Conservation (phyloP, 176 grass and related monocot genomes). For the Saccharum spontaneum region DNA sequence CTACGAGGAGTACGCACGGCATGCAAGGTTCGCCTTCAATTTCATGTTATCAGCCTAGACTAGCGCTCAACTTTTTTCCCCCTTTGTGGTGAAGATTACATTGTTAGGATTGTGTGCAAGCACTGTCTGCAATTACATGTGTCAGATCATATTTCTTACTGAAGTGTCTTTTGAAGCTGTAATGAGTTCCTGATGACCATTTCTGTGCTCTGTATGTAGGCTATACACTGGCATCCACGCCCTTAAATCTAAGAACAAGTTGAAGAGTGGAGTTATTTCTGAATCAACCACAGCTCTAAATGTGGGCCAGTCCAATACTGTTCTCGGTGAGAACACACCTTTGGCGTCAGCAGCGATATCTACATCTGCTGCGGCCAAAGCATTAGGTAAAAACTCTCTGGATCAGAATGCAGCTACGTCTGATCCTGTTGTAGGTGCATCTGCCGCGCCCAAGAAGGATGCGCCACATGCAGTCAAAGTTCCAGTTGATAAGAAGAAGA, state of each 20-base stretch:
- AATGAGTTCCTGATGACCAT: not conserved
- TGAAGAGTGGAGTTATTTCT: conserved; percentile 64
- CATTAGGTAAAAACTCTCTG: conserved; percentile 37
- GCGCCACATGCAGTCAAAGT: conserved; percentile 31
- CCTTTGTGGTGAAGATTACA: not conserved
- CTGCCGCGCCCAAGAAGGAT: conserved; percentile 47
- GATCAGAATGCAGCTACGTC: conserved; percentile 58
- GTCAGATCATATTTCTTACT: not conserved
- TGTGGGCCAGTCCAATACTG: conserved; percentile 51
- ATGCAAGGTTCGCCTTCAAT: conserved; percentile 67
- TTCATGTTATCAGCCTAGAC: not conserved
- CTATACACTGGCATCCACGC: conserved; percentile 89
- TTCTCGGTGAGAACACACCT: conserved; percentile 41
- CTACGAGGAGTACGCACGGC: conserved; percentile 79
- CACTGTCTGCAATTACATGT: not conserved
- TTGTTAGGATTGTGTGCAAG: not conserved
- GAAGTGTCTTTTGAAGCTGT: not conserved
- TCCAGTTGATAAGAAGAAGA: conserved; percentile 78
- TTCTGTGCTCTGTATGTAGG: conserved; percentile 24
- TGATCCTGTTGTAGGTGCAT: conserved; percentile 42
- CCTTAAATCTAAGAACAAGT: conserved; percentile 61
- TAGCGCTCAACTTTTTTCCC: not conserved
- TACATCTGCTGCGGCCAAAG: conserved; percentile 47
- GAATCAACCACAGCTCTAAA: conserved; percentile 73
- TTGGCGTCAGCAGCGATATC: conserved; percentile 31